phyloP scores from a whole-genome alignment of 805 yeast species.

The Metschnikowia colocasiae region DNA sequence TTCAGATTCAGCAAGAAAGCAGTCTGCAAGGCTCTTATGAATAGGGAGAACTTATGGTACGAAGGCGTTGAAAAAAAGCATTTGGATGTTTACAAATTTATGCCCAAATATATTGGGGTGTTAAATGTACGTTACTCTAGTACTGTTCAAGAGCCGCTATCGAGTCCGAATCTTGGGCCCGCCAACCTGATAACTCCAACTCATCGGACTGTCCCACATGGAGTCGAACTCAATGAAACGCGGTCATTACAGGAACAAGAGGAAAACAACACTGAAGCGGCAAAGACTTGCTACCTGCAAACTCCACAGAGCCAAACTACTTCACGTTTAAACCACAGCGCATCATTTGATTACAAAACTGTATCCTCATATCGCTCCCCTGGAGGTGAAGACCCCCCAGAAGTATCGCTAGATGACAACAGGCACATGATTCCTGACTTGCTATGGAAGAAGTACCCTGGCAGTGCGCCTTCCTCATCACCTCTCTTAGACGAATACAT shows the following conservation, averaged over 20 bases:
- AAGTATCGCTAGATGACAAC: conserved; percentile 89
- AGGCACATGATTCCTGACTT: conserved; percentile 87
- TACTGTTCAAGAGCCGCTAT: conserved; percentile 32
- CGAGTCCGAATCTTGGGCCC: conserved; percentile 12
- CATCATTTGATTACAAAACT: not conserved
- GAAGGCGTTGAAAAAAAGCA: conserved; percentile 80
- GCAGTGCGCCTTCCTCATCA: conserved; percentile 21
- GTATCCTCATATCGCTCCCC: conserved; percentile 2
- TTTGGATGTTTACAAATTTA: conserved; percentile 70
- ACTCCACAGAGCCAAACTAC: not conserved
- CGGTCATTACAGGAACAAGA: not conserved
- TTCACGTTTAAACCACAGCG: not conserved
- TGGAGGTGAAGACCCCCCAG: conserved; percentile 46
- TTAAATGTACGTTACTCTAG: conserved; percentile 80
- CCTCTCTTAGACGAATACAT: conserved; percentile 7
- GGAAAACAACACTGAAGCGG: not conserved
- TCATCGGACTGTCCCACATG: not conserved
- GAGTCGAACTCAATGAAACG: not conserved
- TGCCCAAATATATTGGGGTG: conserved; percentile 95
- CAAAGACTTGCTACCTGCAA: not conserved
- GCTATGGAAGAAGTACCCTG: conserved; percentile 60
- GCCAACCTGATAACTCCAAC: conserved; percentile 1
- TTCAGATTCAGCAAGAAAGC: conserved; percentile 88
- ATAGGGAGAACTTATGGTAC: conserved; percentile 87
- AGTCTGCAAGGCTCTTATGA: conserved; percentile 88